Conservation (phyloP, 495 filamentous ascomycete genomes). For the Stereocaulon alpinum region DNA sequence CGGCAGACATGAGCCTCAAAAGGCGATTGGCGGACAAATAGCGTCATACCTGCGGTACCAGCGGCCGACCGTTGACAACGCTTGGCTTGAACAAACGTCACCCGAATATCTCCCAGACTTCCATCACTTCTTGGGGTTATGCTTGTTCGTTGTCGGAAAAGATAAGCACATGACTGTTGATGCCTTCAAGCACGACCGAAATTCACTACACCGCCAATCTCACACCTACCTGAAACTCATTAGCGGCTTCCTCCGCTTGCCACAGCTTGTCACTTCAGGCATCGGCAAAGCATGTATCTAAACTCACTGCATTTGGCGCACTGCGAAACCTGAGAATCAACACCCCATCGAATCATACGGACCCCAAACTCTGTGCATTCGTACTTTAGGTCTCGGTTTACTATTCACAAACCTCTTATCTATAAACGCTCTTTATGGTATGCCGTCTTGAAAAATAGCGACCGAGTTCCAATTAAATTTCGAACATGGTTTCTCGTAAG, state of each 20-base stretch:
- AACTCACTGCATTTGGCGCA: not conserved
- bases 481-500: constrained; percentile 22
- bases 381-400: not conserved
- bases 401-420: not conserved
- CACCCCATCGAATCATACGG: not conserved
- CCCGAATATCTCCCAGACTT: not conserved
- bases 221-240: no score
- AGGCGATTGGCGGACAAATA: not conserved
- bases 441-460: no score
- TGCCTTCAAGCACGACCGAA: not conserved
- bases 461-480: not conserved
- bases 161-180: not conserved
- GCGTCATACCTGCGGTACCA: not conserved
- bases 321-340: not conserved
- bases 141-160: not conserved
- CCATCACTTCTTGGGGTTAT: not conserved
- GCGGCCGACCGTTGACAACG: not conserved
- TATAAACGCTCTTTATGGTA: not conserved
- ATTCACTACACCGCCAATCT: no score
- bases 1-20: not conserved
- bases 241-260: not conserved
- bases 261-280: not conserved
- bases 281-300: not conserved
- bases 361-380: not conserved
- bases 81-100: not conserved